These are phyloP conservation scores for Cryphonectria nitschkei DNA, from an alignment of 2,329 filamentous ascomycete species.

Conservation along the genomic window DNA sequence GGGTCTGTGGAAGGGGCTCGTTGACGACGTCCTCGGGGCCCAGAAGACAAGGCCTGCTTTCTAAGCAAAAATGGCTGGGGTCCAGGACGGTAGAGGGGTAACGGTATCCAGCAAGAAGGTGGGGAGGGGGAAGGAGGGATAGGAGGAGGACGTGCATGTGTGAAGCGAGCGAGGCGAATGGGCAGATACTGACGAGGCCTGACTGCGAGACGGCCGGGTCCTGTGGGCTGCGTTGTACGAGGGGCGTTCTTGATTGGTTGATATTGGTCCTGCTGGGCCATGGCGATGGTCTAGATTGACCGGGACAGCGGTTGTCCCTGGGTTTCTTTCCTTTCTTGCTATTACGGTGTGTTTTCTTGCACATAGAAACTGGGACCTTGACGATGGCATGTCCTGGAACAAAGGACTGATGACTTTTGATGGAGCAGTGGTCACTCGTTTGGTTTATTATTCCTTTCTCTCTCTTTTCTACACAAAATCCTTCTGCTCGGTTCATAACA, in stretches of 20 bases:
- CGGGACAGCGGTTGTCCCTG: not conserved
- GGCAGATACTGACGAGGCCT: too few relatives aligned
- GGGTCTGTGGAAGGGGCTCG: conserved; percentile 60
- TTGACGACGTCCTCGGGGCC: conserved; percentile 51
- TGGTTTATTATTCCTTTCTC: not conserved
- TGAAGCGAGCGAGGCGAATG: not conserved
- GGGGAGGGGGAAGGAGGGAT: not conserved
- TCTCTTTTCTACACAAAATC: conserved; percentile 9
- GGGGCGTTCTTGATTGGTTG: conserved; percentile 16
- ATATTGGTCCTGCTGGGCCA: not conserved
- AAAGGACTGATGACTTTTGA: conserved; percentile 18
- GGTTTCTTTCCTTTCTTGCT: not conserved
- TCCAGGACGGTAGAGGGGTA: not conserved
- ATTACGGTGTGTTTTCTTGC: not conserved
- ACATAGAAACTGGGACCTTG: conserved; percentile 13
- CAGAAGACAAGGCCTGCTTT: conserved; percentile 35
- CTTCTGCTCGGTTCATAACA: conserved; percentile 13
- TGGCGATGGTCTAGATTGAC: not conserved
- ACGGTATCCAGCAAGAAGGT: not conserved
- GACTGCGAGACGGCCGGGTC: not conserved
- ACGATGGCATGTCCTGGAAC: conserved; percentile 1
- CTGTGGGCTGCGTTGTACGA: conserved; percentile 9
- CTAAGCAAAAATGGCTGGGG: not conserved
- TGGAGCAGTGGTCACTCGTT: conserved; percentile 20
- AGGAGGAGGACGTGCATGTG: not conserved